These are phyloP conservation scores for Pseudozyma flocculosa DNA, from an alignment of 1,284 basidiomycete species.

Conservation along the genomic window DNA sequence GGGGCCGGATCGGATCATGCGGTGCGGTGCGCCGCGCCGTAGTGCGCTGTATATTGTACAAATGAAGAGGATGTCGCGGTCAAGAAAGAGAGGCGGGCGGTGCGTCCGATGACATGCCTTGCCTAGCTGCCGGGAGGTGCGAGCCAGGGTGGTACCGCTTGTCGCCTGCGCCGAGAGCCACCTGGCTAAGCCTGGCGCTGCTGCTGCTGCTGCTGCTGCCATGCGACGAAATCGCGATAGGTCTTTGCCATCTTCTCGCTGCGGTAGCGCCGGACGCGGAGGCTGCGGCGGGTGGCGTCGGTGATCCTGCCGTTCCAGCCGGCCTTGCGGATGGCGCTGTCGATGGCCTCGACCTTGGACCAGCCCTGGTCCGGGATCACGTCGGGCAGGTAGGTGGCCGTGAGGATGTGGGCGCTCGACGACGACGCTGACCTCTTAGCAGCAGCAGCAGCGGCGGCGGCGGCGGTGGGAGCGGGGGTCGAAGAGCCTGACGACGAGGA, in stretches of 20 bases:
- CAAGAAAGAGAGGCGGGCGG: too few species aligned
- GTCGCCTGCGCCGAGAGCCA: too few species aligned
- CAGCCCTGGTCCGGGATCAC: constrained; percentile 90
- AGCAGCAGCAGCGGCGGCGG: constrained; percentile 1
- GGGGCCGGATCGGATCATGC: too few species aligned
- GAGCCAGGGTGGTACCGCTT: too few species aligned
- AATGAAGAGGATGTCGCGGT: too few species aligned
- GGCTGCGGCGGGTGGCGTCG: constrained; percentile 74
- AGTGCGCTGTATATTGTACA: too few species aligned
- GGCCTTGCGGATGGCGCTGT: constrained; percentile 88
- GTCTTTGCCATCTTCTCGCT: constrained; percentile 71
- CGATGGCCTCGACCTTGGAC: constrained; percentile 82
- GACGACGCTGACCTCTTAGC: constrained; percentile 6
- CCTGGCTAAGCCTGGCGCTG: too few species aligned
- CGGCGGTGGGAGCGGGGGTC: constrained; percentile 4
- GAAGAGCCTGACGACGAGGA: constrained; percentile 13
- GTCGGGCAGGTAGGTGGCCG: constrained; percentile 92
- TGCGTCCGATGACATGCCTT: too few species aligned
- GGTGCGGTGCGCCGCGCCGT: too few species aligned
- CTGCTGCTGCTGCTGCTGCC: too few species aligned
- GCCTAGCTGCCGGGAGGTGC: too few species aligned
- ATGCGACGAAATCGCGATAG: constrained; percentile 69
- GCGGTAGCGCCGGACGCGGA: constrained; percentile 81
- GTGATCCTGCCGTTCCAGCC: constrained; percentile 77
- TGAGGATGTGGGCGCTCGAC: constrained; percentile 63